Base-by-base conservation (phyloP, 352 stramenopile genomes). In the Vaucheria bursata region DNA sequence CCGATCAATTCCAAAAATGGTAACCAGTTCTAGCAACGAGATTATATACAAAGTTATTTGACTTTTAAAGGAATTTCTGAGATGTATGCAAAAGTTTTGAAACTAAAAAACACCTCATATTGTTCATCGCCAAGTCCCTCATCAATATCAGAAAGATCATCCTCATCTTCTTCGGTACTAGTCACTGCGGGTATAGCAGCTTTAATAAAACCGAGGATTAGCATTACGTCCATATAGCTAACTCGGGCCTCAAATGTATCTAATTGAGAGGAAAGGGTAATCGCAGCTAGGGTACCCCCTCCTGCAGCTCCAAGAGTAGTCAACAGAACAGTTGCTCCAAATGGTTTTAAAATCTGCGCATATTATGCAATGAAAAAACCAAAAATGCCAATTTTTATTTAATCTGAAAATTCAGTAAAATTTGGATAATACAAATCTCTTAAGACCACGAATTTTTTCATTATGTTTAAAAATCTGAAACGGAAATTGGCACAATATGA, bases 181-280 rank as follows among this genome's bases (percentile, higher is more conserved):
- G 4, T 2, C 6, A 35, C 31, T 1, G 12, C 31, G 6, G 65
- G 65, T 35, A 72, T 12, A 4, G 31, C 65, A 6, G 65, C 65
- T 2, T 2, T 7, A 18, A 75, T 25, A 31, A 75, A 78, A 1
- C 34, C 74, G 8, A 33, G 38, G 0, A 82, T 25, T 25, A 82
- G 64, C 37, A 82, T 64, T 31, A 82, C 65, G 38, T 82, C 77
- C 33, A 52, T 78, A 71, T 82, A 82, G 25, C 70, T 73, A 34
- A 82, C 32, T 35, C 77, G 66, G 12, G 77, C 77, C 36, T 80
- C 77, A 0, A 82, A 1, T 1, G 45, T 71, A 32, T 79, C 77
- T 5, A 35, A 34, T 18, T 64, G 49, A 59, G 37, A 52, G 6
- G 45, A 31, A 34, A 32, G 64, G n/a, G 35, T 74, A 75, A 12